Evolutionary conservation across 805 yeast species (phyloP).

Genomic region (Metschnikowia gelsemii): DNA sequence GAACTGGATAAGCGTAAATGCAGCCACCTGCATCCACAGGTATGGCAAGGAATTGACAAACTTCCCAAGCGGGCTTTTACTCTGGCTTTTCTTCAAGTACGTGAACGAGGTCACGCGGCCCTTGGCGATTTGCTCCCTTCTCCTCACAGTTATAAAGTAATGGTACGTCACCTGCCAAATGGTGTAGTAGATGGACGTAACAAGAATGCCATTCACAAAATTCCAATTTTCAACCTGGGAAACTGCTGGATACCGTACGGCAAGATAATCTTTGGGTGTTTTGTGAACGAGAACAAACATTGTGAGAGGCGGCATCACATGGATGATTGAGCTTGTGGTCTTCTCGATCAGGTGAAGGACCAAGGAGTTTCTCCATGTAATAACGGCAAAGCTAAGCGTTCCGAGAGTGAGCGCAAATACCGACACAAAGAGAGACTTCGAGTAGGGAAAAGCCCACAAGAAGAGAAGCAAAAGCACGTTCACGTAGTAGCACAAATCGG

Average conservation of each 20-base stretch:
- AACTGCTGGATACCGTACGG: slow-evolving; percentile 78
- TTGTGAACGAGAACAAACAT: slow-evolving; percentile 86
- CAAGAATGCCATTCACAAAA: slow-evolving; percentile 62
- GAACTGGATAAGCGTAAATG: slow-evolving; percentile 84
- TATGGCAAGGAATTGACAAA: slow-evolving; percentile 82
- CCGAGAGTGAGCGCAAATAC: slow-evolving; percentile 89
- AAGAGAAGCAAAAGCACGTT: slow-evolving; percentile 66
- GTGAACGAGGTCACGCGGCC: slow-evolving; percentile 89
- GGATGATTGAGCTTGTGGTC: slow-evolving; percentile 88
- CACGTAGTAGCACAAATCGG: slow-evolving; percentile 91
- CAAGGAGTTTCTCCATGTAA: slow-evolving; percentile 92
- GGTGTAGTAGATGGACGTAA: slow-evolving; percentile 80
- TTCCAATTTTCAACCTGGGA: slow-evolving; percentile 65
- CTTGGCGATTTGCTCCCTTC: slow-evolving; percentile 75
- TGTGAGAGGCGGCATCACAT: slow-evolving; percentile 84
- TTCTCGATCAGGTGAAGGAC: slow-evolving; percentile 91
- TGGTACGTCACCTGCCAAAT: slow-evolving; percentile 91
- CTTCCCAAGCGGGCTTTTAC: slow-evolving; percentile 62
- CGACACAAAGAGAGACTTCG: slow-evolving; percentile 69
- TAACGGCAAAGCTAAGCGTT: slow-evolving; percentile 87
- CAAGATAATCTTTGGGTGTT: slow-evolving; percentile 50
- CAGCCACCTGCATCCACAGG: slow-evolving; percentile 77
- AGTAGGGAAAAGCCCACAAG: slow-evolving; percentile 80
- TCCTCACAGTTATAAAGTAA: slow-evolving; percentile 82
- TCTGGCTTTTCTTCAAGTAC: slow-evolving; percentile 71